Conservation (phyloP, 2,329 filamentous ascomycete genomes). For the Scortechinia acanthostroma region DNA sequence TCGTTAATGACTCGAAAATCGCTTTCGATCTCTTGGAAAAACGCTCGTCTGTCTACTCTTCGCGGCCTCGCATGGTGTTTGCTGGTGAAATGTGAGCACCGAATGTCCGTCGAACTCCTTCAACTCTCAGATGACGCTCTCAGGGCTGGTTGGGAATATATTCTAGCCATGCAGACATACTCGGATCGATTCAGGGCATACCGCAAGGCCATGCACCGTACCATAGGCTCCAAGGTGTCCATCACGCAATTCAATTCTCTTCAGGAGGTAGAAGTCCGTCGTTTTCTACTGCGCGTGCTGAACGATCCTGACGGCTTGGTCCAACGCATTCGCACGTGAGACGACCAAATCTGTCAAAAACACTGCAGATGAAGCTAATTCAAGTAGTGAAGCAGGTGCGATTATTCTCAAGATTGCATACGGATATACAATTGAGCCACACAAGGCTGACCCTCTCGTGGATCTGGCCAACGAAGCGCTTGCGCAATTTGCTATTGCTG, state of each 20-base stretch:
- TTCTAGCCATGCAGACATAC: slow-evolving; percentile 22
- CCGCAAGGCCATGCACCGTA: slow-evolving; percentile 33
- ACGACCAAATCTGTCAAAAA: slow-evolving; percentile 5
- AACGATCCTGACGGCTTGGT: slow-evolving; percentile 24
- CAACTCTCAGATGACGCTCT: neutral
- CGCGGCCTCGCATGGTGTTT: slow-evolving; percentile 19
- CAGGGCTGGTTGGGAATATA: slow-evolving; percentile 27
- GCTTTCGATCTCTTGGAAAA: slow-evolving; percentile 27
- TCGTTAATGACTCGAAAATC: slow-evolving; percentile 25
- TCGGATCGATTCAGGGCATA: slow-evolving; percentile 25
- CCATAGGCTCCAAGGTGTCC: slow-evolving; percentile 30
- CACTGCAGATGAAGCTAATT: slow-evolving; percentile 4
- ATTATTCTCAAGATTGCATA: slow-evolving; percentile 34
- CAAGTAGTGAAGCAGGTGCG: slow-evolving; percentile 21
- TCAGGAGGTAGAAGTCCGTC: slow-evolving; percentile 32
- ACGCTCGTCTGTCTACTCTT: slow-evolving; percentile 21
- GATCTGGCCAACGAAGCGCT: slow-evolving; percentile 27
- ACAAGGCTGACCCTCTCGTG: slow-evolving; percentile 30
- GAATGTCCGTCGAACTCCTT: neutral
- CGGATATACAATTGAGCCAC: slow-evolving; percentile 31
- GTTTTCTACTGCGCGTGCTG: slow-evolving; percentile 31
- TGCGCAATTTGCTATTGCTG: slow-evolving; percentile 26
- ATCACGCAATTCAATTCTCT: slow-evolving; percentile 27
- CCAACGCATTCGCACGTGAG: slow-evolving; percentile 31
- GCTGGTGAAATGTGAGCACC: slow-evolving; percentile 24